Percentiles rank a stretch among this genome's conserved stretches.
Evolutionary conservation across 257 asterid species (phyloP).

Genomic region (Rauvolfia tetraphylla): DNA sequence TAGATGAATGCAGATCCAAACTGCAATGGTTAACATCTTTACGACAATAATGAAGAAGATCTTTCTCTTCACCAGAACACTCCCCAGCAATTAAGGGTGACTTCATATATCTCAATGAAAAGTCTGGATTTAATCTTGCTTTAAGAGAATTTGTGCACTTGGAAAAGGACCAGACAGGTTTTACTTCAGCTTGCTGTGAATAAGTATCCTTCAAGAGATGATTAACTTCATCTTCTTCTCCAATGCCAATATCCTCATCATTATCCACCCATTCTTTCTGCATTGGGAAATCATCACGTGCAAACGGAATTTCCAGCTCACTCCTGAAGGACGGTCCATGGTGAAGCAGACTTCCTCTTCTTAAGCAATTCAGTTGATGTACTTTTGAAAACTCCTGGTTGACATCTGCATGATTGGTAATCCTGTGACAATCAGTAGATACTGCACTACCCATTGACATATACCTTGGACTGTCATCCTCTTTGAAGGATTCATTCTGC

Average conservation of each 20-base stretch:
- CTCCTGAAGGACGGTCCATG: conserved; percentile 34
- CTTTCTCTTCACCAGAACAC: conserved; percentile 18
- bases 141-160: conserved; percentile 31
- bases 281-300: conserved; percentile 26
- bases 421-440: conserved; percentile 32
- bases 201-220: conserved; percentile 15
- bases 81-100: conserved; percentile 29
- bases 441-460: conserved; percentile 23
- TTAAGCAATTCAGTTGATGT: conserved; percentile 45
- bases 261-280: conserved; percentile 30
- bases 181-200: conserved; percentile 19
- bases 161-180: conserved; percentile 38
- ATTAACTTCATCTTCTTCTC: conserved; percentile 31
- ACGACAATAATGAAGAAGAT: conserved; percentile 25
- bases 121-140: conserved; percentile 23
- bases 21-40: conserved; percentile 25
- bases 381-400: conserved; percentile 33
- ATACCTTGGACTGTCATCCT: conserved; percentile 24
- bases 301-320: conserved; percentile 37
- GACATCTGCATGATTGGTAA: conserved; percentile 29
- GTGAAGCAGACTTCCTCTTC: conserved; percentile 31
- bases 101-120: conserved; percentile 24
- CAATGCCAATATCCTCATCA: conserved; percentile 28
- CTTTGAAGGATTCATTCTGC: conserved; percentile 30
- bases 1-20: conserved; percentile 33